A percentile compares a stretch with the other conserved stretches of the same genome.
These are phyloP conservation scores for Nitzschia palea DNA, from an alignment of 108 stramenopile species.

Conservation along the genomic window DNA sequence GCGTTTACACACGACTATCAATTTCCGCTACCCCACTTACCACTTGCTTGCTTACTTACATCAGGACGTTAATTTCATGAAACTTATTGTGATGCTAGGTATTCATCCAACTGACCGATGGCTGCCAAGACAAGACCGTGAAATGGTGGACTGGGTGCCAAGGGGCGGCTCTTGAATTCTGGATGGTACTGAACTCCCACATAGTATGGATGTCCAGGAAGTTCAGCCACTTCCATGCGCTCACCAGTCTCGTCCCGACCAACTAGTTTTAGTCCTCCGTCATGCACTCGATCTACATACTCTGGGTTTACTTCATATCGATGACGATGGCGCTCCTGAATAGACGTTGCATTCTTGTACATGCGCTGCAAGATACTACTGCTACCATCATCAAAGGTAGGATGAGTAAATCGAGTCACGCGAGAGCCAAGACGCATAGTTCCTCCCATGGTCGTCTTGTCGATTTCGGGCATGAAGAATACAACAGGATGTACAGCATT, in stretches of 20 bases:
- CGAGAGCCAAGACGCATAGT: constrained; percentile 98
- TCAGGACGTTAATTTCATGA: too few species aligned
- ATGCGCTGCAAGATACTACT: constrained; percentile 58
- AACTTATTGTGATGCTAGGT: constrained; percentile 32
- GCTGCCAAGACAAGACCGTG: constrained; percentile 92
- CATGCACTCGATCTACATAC: constrained; percentile 82
- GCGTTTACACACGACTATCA: too few species aligned
- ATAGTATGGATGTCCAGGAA: constrained; percentile 96
- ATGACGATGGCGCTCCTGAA: constrained; percentile 97
- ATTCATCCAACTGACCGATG: constrained; percentile 65
- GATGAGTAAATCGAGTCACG: constrained; percentile 81
- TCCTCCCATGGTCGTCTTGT: constrained; percentile 96
- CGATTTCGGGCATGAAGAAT: constrained; percentile 99
- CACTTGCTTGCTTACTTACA: too few species aligned
- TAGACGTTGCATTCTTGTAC: constrained; percentile 69
- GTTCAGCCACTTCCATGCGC: constrained; percentile 98
- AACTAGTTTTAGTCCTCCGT: constrained; percentile 92
- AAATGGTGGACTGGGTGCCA: constrained; percentile 95
- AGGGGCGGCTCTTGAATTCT: constrained; percentile 96
- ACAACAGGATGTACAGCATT: constrained; percentile 81
- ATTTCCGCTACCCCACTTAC: too few species aligned
- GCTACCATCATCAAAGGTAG: constrained; percentile 41
- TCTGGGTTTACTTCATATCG: constrained; percentile 99
- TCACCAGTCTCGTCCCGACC: constrained; percentile 91
- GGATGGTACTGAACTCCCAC: constrained; percentile 99